A percentile compares a stretch with the other conserved stretches of the same genome.
These are phyloP conservation scores for Venturia oleaginea DNA, from an alignment of 2,329 filamentous ascomycete genomes.

Conservation along the genomic window DNA sequence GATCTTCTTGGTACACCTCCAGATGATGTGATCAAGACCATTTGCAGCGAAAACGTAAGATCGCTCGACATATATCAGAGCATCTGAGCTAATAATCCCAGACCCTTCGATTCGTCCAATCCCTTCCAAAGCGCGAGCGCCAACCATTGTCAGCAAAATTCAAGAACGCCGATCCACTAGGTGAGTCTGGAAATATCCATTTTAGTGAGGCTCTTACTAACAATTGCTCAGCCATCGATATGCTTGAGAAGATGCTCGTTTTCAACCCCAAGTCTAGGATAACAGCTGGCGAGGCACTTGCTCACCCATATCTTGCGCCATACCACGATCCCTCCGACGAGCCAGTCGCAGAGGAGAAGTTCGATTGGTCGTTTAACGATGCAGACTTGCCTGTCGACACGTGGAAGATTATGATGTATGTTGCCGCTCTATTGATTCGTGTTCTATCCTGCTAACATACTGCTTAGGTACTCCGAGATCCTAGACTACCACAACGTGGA, in stretches of 20 bases:
- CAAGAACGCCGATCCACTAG: slow-evolving; percentile 81
- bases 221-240: slow-evolving; percentile 63
- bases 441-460: background rate
- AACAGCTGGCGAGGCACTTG: slow-evolving; percentile 74
- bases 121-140: slow-evolving; percentile 85
- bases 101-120: slow-evolving; percentile 96
- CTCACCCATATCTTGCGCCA: slow-evolving; percentile 86
- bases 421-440: background rate
- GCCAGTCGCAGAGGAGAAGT: slow-evolving; percentile 91
- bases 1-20: slow-evolving; percentile 93
- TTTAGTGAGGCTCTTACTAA: background rate
- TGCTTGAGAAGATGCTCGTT: slow-evolving; percentile 93
- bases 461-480: slow-evolving; percentile 87
- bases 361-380: slow-evolving; percentile 99
- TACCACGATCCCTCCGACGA: slow-evolving; percentile 98
- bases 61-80: slow-evolving; percentile 16
- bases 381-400: slow-evolving; percentile 94
- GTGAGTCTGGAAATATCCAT: slow-evolving; percentile 40
- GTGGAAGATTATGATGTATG: slow-evolving; percentile 99
- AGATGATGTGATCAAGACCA: slow-evolving; percentile 96
- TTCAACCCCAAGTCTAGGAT: slow-evolving; percentile 97
- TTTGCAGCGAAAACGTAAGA: slow-evolving; percentile 91
- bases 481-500: slow-evolving; percentile 97
- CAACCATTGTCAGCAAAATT: slow-evolving; percentile 84
- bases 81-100: slow-evolving; percentile 29